Evolutionary conservation across 345 rosid genomes (phyloP), one percentile per base, ranked within the genome.

Genomic region (Angophora floribunda): DNA sequence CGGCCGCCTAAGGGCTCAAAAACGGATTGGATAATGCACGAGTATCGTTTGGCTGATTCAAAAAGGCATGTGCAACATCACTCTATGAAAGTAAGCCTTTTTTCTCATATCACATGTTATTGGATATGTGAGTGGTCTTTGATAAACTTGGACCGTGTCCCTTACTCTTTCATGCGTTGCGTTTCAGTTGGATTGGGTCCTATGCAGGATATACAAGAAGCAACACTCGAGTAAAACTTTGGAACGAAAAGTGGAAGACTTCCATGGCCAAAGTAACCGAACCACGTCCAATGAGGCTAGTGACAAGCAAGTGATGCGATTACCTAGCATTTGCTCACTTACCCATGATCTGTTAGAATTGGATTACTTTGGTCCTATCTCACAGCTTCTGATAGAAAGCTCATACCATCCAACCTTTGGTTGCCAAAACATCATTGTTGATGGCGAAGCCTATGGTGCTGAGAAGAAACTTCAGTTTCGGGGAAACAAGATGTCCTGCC

Each of bases 21-120:
- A 88, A 94, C 97, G 6, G 96, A 96, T 63, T 97, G 99, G 99
- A 96, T 97, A 88, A 97, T 97, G 99, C 99, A 96, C 75, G 99
- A 97, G 90, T 97, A 96, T 90, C 96, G 99, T 36, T 91, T 96
- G 36, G 87, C 44, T 30, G 98, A 94, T 85, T 89, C 96, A 1
- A 89, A 87, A 53, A 93, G 21, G 16, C 92, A 85, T 45, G 41
- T 86, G 82, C 91, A 86, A 19, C 89, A 63, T 65, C 94, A 92
- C 67, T 93, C 97, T 92, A 93, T 91, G 97, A 95, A 94, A 80
- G 97, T 95, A 91, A 89, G 26, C 24, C 57, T 52, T 85, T 41
- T 28, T 47, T 45, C 41, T 36, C 41, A 36, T 1, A 17, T n/a
- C 49, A 9, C n/a, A 4, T 22, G n/a, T 28, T 2, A 36, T 19